Evolutionary conservation across 108 stramenopile species (phyloP).

Genomic region (Schizochytrium sp.): DNA sequence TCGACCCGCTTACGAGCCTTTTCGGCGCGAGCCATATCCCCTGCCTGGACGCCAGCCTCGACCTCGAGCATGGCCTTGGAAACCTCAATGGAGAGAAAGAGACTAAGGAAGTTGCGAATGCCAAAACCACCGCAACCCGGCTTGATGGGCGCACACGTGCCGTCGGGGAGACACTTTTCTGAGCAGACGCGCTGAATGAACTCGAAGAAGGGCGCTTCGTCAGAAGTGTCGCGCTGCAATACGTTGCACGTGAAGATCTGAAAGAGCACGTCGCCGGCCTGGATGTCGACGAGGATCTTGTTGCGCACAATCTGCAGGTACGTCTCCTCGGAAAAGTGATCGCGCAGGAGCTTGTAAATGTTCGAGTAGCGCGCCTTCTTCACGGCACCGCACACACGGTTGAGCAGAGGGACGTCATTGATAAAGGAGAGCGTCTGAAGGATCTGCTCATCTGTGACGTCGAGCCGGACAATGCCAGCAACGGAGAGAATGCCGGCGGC

Average conservation of each 20-base stretch:
- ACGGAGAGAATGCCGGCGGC: slow-evolving; percentile 38
- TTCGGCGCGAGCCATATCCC: not conserved
- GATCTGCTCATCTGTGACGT: slow-evolving; percentile 13
- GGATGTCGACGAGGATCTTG: slow-evolving; percentile 73
- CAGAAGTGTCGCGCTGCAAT: slow-evolving; percentile 53
- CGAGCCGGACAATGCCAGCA: slow-evolving; percentile 54
- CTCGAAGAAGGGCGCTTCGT: slow-evolving; percentile 78
- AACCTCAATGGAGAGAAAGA: slow-evolving; percentile 76
- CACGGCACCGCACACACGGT: slow-evolving; percentile 23
- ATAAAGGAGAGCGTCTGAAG: slow-evolving; percentile 36
- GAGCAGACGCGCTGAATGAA: slow-evolving; percentile 76
- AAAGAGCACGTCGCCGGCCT: slow-evolving; percentile 66
- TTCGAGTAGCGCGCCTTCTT: slow-evolving; percentile 54
- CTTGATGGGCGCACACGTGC: slow-evolving; percentile 29
- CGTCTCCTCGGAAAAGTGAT: slow-evolving; percentile 58
- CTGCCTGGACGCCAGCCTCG: slow-evolving; percentile 40
- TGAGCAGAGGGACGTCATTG: not conserved
- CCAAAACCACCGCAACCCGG: slow-evolving; percentile 80
- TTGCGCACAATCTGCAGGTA: slow-evolving; percentile 69
- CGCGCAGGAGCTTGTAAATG: slow-evolving; percentile 34
- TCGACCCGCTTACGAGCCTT: slow-evolving; percentile 36
- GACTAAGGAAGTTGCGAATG: slow-evolving; percentile 74
- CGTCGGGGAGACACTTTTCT: slow-evolving; percentile 15
- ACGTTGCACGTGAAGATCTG: slow-evolving; percentile 78
- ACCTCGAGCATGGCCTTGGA: slow-evolving; percentile 67